phyloP scores from a whole-genome alignment of 2,329 filamentous ascomycete species.

The Sarocladiaceae sp. region DNA sequence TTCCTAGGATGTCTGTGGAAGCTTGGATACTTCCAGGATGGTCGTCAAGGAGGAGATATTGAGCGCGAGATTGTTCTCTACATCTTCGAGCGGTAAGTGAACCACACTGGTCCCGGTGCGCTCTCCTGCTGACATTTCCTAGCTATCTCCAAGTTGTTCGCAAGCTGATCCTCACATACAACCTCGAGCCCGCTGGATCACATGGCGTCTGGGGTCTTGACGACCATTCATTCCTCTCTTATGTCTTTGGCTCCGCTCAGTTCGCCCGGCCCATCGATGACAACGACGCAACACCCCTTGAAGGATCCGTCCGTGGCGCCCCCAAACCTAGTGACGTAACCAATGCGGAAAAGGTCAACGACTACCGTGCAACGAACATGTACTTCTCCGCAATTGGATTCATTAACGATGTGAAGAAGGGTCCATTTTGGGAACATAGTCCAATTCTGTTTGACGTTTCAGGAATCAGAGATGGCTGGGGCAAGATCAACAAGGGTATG shows the following conservation, averaged over 20 bases:
- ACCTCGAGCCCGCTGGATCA: constrained; percentile 88
- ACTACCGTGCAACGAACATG: constrained; percentile 66
- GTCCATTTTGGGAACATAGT: constrained; percentile 96
- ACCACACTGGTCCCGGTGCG: too few species aligned
- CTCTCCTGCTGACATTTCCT: background rate
- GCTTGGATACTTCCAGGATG: constrained; percentile 69
- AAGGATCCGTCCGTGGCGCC: constrained; percentile 70
- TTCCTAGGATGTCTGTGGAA: constrained; percentile 93
- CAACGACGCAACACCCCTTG: constrained; percentile 61
- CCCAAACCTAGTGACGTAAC: constrained; percentile 69
- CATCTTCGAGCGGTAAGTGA: constrained; percentile 73
- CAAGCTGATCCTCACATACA: constrained; percentile 83
- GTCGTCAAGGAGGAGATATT: constrained; percentile 45
- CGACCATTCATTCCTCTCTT: constrained; percentile 90
- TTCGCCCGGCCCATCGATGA: constrained; percentile 70
- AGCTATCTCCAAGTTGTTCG: constrained; percentile 76
- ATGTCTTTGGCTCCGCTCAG: constrained; percentile 93
- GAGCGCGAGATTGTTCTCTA: constrained; percentile 80
- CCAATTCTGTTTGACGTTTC: constrained; percentile 93
- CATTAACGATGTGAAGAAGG: constrained; percentile 94
- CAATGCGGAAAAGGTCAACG: constrained; percentile 59
- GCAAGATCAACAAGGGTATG: constrained; percentile 99
- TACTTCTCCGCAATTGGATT: constrained; percentile 96
- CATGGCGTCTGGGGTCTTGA: constrained; percentile 99
- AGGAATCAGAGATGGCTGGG: constrained; percentile 89